Evolutionary conservation across 1,284 basidiomycete genomes (phyloP).

Genomic region (Cryptococcus sp.): DNA sequence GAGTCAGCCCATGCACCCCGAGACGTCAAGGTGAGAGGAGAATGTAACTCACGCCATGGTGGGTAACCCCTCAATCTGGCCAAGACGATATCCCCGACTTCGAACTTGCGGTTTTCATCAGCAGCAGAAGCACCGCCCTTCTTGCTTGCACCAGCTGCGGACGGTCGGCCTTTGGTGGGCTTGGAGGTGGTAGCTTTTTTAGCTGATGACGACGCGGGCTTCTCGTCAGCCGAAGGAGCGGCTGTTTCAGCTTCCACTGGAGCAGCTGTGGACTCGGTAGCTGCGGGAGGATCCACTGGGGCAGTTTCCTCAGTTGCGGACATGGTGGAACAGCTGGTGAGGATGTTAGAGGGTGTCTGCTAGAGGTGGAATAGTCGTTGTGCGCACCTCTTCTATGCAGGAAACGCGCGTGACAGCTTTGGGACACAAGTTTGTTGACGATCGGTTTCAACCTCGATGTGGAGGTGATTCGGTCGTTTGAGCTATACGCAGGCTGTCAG

Average conservation of each 20-base stretch:
- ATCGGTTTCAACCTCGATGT: no score
- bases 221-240: conserved; percentile 5
- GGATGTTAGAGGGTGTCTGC: no score
- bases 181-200: conserved; percentile 20
- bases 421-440: no score
- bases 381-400: neutral
- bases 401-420: no score
- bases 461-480: no score
- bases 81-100: conserved; percentile 77
- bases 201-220: conserved; percentile 11
- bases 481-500: no score
- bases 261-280: conserved; percentile 2
- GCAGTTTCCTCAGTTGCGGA: conserved; percentile 15
- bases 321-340: neutral
- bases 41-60: conserved; percentile 64
- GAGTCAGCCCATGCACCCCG: conserved; percentile 9
- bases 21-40: neutral
- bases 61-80: conserved; percentile 92
- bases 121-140: conserved; percentile 17
- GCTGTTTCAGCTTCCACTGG: conserved; percentile 5
- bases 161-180: conserved; percentile 8
- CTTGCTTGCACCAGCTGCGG: conserved; percentile 19
- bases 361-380: no score
- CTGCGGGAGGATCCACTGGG: conserved; percentile 9
- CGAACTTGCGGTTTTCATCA: conserved; percentile 52